These are phyloP conservation scores for Aspergillus tamarii DNA, from an alignment of 2,329 filamentous ascomycete species.

Conservation along the genomic window DNA sequence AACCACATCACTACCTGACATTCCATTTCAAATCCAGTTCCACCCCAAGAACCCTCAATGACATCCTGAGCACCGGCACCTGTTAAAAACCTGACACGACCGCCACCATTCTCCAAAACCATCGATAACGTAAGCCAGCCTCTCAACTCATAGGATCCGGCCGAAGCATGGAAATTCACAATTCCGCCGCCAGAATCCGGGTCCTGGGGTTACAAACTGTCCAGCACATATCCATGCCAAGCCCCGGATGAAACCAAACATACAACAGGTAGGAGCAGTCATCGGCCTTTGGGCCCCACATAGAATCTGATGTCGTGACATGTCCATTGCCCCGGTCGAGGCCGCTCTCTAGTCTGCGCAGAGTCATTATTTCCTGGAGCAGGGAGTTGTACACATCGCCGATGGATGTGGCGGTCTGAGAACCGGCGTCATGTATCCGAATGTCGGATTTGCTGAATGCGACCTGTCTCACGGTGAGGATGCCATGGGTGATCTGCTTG, in stretches of 20 bases:
- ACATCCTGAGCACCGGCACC: neutral
- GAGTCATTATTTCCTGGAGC: neutral
- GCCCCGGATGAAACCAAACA: slow-evolving; percentile 1
- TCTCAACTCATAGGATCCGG: neutral
- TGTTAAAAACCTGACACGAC: neutral
- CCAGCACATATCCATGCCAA: neutral
- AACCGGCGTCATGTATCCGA: neutral
- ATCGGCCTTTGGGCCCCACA: slow-evolving; percentile 9
- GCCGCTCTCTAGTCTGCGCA: neutral
- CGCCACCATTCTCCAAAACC: neutral
- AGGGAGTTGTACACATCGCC: neutral
- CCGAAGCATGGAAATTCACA: neutral
- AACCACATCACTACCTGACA: neutral
- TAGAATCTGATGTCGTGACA: slow-evolving; percentile 6
- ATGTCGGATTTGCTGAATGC: neutral
- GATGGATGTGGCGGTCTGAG: neutral
- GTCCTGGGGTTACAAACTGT: neutral
- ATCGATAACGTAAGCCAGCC: neutral
- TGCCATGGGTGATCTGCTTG: neutral
- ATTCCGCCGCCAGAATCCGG: neutral
- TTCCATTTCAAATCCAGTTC: neutral
- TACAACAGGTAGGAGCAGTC: slow-evolving; percentile 11
- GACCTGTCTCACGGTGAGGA: neutral
- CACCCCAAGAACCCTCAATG: neutral
- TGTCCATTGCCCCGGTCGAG: neutral